These are phyloP conservation scores for Chlamydomonas incerta DNA, from an alignment of 139 green algal genomes.

Conservation along the genomic window DNA sequence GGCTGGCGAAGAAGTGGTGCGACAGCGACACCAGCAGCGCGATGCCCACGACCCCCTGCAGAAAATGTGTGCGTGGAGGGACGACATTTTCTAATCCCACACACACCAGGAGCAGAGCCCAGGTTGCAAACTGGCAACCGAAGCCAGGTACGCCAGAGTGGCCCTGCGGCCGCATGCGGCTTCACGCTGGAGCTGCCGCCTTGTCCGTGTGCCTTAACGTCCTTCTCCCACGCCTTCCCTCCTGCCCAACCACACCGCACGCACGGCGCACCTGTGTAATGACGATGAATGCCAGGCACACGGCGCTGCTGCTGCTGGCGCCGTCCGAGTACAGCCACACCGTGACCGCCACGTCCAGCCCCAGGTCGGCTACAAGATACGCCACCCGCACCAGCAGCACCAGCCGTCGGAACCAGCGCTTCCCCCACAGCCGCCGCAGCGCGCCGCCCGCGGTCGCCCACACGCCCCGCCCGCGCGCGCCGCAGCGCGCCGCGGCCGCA, in stretches of 20 bases:
- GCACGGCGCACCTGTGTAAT: constrained; percentile 22
- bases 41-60: neutral
- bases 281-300: constrained; percentile 52
- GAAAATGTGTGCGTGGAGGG: too few relatives aligned
- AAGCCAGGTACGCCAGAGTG: too few relatives aligned
- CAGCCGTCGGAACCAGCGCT: constrained; percentile 24
- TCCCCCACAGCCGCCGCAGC: neutral
- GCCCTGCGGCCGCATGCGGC: too few relatives aligned
- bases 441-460: too few relatives aligned
- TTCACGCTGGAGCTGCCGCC: too few relatives aligned
- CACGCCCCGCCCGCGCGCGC: too few relatives aligned
- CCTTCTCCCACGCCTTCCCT: too few relatives aligned
- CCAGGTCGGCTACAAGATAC: constrained; percentile 40
- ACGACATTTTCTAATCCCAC: too few relatives aligned
- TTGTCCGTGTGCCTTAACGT: too few relatives aligned
- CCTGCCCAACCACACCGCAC: too few relatives aligned
- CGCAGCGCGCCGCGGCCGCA: neutral
- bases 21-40: constrained; percentile 29
- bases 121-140: too few relatives aligned
- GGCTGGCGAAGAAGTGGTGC: constrained; percentile 36
- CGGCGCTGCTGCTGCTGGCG: neutral
- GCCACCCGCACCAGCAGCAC: constrained; percentile 14
- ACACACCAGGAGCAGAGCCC: too few relatives aligned
- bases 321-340: constrained; percentile 48
- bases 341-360: constrained; percentile 37